phyloP scores from a whole-genome alignment of 169 alveolate species.

The Babesia caballi region DNA sequence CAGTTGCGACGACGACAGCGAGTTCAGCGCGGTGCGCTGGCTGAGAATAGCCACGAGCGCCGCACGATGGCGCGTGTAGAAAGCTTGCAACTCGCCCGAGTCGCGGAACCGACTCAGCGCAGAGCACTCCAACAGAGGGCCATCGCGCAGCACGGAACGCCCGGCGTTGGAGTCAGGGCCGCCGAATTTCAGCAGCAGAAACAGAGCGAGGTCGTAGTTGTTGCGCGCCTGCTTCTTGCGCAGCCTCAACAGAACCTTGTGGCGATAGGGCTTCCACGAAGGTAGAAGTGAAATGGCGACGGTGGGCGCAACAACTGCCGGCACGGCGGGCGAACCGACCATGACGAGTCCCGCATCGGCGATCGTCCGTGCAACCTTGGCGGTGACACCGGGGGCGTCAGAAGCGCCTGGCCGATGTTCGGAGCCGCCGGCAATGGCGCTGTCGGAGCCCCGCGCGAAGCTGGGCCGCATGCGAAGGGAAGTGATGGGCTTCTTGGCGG shows the following conservation, averaged over 20 bases:
- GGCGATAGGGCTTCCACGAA: constrained; percentile 17
- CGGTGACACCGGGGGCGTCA: too few species aligned
- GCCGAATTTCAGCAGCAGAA: constrained; percentile 43
- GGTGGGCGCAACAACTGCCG: neutral
- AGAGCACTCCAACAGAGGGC: constrained; percentile 60
- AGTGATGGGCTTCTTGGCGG: constrained; percentile 22
- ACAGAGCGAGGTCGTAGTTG: constrained; percentile 52
- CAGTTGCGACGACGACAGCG: constrained; percentile 14
- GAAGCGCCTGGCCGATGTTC: neutral
- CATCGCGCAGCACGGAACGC: constrained; percentile 63
- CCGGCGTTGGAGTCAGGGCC: constrained; percentile 54
- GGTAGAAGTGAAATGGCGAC: neutral
- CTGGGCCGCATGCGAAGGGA: neutral
- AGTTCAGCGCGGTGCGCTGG: constrained; percentile 6
- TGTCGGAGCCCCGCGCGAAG: neutral
- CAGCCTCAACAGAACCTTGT: constrained; percentile 39
- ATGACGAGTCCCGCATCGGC: too few species aligned
- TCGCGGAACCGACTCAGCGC: constrained; percentile 54
- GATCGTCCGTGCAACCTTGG: too few species aligned
- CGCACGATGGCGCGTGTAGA: constrained; percentile 31
- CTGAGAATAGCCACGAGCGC: neutral
- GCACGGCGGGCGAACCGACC: too few species aligned
- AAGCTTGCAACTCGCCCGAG: constrained; percentile 44
- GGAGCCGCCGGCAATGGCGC: neutral
- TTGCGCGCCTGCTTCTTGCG: constrained; percentile 31